phyloP scores from a whole-genome alignment of 495 filamentous ascomycete species.

The Elasticomyces elasticus region DNA sequence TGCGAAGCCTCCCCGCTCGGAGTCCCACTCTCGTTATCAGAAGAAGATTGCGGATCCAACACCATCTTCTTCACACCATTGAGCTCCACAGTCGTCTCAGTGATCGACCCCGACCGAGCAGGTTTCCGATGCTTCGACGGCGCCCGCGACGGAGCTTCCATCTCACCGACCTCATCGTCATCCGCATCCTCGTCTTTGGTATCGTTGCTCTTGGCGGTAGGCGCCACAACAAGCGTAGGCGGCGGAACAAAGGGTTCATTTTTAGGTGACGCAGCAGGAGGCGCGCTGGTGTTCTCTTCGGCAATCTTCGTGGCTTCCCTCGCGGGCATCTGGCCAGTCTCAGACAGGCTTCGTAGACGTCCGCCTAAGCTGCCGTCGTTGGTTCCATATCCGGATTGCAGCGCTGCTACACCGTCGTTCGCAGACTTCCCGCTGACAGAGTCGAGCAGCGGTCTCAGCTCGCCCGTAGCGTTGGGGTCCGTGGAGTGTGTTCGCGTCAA shows the following conservation, averaged over 20 bases:
- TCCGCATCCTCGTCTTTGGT: too few relatives aligned
- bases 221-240: neutral
- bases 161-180: conserved; percentile 14
- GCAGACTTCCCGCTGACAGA: conserved; percentile 42
- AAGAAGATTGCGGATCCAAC: conserved; percentile 58
- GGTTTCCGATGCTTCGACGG: conserved; percentile 2
- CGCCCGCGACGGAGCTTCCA: conserved; percentile 11
- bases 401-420: conserved; percentile 59
- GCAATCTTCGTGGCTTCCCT: conserved; percentile 10
- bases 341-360: conserved; percentile 7
- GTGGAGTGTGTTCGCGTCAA: neutral
- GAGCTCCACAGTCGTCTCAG: conserved; percentile 73
- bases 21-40: conserved; percentile 24
- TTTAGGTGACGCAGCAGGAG: neutral
- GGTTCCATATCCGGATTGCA: conserved; percentile 58
- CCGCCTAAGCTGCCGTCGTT: conserved; percentile 21
- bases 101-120: conserved; percentile 77
- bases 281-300: conserved; percentile 13
- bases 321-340: conserved; percentile 4
- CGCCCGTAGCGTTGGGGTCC: conserved; percentile 33
- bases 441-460: conserved; percentile 42
- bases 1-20: neutral
- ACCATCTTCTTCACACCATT: conserved; percentile 79
- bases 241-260: conserved; percentile 1
- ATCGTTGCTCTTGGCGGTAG: neutral